Evolutionary conservation across 495 filamentous ascomycete species (phyloP).

Genomic region (Tuber umbilicatum): DNA sequence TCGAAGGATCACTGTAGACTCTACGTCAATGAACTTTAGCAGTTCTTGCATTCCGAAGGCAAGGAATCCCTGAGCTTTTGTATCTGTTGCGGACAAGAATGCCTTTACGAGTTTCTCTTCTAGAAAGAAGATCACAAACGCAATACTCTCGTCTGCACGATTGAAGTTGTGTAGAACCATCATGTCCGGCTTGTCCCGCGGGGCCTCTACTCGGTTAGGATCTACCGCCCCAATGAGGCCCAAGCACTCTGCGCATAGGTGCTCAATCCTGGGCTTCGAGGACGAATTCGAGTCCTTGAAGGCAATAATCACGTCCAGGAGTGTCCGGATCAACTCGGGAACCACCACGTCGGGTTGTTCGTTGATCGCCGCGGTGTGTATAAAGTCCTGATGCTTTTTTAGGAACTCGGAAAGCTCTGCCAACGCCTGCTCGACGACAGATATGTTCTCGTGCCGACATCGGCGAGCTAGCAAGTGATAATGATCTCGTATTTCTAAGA

Average conservation of each 20-base stretch:
- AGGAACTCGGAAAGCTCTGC: constrained; percentile 69
- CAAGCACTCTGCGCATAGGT: constrained; percentile 69
- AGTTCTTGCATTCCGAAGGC: constrained; percentile 92
- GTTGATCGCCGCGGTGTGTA: constrained; percentile 74
- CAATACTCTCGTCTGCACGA: constrained; percentile 66
- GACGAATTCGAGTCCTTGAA: constrained; percentile 61
- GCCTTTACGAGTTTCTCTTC: constrained; percentile 82
- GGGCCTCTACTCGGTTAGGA: constrained; percentile 76
- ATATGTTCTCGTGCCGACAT: constrained; percentile 71
- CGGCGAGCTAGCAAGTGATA: constrained; percentile 65
- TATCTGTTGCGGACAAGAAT: constrained; percentile 80
- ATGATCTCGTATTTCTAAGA: constrained; percentile 54
- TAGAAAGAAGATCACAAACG: constrained; percentile 78
- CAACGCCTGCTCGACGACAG: constrained; percentile 73
- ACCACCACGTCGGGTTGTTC: constrained; percentile 78
- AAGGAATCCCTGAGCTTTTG: constrained; percentile 78
- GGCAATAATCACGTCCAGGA: constrained; percentile 76
- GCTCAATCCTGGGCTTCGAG: constrained; percentile 49
- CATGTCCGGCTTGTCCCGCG: constrained; percentile 68
- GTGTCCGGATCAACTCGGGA: constrained; percentile 59
- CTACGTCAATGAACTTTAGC: constrained; percentile 66
- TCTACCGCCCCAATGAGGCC: constrained; percentile 87
- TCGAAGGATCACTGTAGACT: constrained; percentile 51
- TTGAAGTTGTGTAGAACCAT: constrained; percentile 76
- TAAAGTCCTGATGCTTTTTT: constrained; percentile 63